Evolutionary conservation across 495 filamentous ascomycete genomes (phyloP).

Genomic region (Lasiosphaeria hispida): DNA sequence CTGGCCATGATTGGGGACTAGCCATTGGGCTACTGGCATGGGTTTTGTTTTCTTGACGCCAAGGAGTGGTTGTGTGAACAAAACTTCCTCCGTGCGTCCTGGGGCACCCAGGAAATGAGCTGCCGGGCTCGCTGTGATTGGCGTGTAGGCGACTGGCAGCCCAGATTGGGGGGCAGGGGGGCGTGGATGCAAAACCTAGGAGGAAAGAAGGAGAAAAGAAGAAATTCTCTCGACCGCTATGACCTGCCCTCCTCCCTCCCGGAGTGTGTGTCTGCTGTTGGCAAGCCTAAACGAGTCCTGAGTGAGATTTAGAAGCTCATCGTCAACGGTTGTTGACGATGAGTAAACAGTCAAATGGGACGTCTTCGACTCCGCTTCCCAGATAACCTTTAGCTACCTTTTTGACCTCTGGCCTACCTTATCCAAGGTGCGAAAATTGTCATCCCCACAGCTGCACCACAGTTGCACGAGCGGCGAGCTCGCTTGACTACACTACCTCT

Average conservation of each 20-base stretch:
- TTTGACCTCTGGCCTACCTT: too few relatives aligned
- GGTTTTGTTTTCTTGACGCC: constrained; percentile 6
- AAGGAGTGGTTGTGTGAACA: constrained; percentile 7
- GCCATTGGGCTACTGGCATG: background rate
- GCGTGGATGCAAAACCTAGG: constrained; percentile 7
- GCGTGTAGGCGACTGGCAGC: constrained; percentile 2
- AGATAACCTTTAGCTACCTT: too few relatives aligned
- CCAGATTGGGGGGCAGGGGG: constrained; percentile 10
- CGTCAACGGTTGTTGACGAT: too few relatives aligned
- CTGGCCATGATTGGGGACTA: constrained; percentile 17
- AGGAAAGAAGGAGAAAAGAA: constrained; percentile 21
- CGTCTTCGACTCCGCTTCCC: too few relatives aligned
- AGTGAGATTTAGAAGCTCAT: too few relatives aligned
- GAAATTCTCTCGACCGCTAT: constrained; percentile 18
- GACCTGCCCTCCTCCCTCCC: constrained; percentile 5
- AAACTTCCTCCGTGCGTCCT: constrained; percentile 19
- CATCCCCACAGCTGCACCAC: too few relatives aligned
- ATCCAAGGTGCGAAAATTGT: too few relatives aligned
- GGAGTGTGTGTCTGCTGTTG: background rate
- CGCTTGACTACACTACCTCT: too few relatives aligned
- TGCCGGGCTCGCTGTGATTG: constrained; percentile 17
- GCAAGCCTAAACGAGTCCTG: background rate
- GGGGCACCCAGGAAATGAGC: constrained; percentile 24
- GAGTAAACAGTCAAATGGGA: too few relatives aligned
- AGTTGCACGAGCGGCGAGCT: too few relatives aligned